Base-by-base conservation (phyloP, 306 rosid genomes). In the Purshia tridentata region DNA sequence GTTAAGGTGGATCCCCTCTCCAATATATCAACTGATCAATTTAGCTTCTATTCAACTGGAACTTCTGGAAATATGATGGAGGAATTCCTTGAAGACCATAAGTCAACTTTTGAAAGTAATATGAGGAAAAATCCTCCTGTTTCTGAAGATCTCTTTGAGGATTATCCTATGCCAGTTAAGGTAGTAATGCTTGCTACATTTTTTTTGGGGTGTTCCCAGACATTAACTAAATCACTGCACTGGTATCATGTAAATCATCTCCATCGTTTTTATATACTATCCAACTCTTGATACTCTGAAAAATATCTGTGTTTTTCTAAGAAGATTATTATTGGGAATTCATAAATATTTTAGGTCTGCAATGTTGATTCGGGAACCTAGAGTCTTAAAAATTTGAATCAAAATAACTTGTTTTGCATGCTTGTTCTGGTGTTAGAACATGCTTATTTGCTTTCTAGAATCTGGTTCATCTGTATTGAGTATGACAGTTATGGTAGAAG, bases 141-240 rank as follows among this genome's bases (percentile, higher is more conserved):
- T 63, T 80, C 76, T 7, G 72, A 68, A 63, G 82, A 79, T 73
- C 70, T 77, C 19, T 60, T 51, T 53, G 87, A 80, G 60, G 69
- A 75, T 22, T 64, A 74, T 77, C 81, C 76, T 60, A 72, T 65
- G 67, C 48, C 76, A 51, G 69, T 86, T 74, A 86, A 86, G 97
- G 99, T 90, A 83, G 90, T 74, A 40, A 13, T 72, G 39, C 73
- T 75, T 15, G 22, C 56, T 29, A 55, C 77, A 74, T 69, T 41
- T 52, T 56, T 77, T 52, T 62, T 29, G 19, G 63, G 5, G 57
- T 61, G 67, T 37, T 46, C 55, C 59, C 58, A 6, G 37, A 23
- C 35, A 16, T 19, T 61, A 48, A 56, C 39, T 13, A 60, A 14
- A 66, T 65, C 41, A 15, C 40, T 57, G 44, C 23, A 10, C 9